Conservation (phyloP, 345 rosid species). For the Cochlearia excelsa region DNA sequence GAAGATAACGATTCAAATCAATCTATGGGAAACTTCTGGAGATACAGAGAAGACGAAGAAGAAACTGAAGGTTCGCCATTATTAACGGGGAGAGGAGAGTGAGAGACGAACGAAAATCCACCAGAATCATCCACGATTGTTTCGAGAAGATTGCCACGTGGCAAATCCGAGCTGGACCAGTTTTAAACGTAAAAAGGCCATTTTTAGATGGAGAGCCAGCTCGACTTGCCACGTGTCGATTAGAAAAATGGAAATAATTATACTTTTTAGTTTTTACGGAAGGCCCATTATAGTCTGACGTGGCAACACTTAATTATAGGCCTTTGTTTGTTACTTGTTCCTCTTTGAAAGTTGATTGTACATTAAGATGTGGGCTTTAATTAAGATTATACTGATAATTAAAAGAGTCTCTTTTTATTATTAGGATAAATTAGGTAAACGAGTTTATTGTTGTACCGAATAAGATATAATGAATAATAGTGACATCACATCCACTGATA, state of each 20-base stretch:
- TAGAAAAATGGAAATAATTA: too few relatives aligned
- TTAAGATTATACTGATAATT: not conserved
- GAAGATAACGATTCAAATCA: constrained; percentile 10
- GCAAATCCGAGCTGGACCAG: constrained; percentile 9
- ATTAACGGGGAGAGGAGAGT: constrained; percentile 28
- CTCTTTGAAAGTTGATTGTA: not conserved
- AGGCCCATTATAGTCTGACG: too few relatives aligned
- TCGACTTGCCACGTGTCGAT: constrained; percentile 6
- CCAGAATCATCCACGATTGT: not conserved
- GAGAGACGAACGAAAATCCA: constrained; percentile 21
- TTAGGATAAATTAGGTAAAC: not conserved
- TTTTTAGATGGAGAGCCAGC: constrained; percentile 26
- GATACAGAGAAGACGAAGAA: constrained; percentile 24
- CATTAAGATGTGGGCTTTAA: not conserved
- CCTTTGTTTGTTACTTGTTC: too few relatives aligned
- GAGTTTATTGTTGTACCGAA: not conserved
- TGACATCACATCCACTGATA: constrained; percentile 16
- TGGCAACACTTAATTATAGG: too few relatives aligned
- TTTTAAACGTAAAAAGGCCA: constrained; percentile 4
- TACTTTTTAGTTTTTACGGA: too few relatives aligned
- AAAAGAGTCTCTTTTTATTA: not conserved
- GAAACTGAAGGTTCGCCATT: constrained; percentile 35
- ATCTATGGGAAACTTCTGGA: constrained; percentile 4
- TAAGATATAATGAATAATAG: constrained; percentile 2
- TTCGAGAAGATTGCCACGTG: constrained; percentile 24